These are phyloP conservation scores for Blastocystis sp. DNA, from an alignment of 352 stramenopile genomes.

Conservation along the genomic window DNA sequence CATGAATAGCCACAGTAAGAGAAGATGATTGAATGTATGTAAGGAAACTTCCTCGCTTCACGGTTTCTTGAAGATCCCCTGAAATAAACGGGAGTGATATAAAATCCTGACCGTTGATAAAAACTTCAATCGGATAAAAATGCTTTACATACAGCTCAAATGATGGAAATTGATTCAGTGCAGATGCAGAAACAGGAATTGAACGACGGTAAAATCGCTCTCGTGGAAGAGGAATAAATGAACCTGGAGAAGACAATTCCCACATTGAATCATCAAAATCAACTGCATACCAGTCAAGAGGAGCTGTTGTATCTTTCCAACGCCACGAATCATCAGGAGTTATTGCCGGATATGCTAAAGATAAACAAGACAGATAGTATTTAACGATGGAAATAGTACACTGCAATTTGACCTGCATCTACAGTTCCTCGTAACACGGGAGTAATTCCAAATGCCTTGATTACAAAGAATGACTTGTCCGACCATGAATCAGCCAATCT, in stretches of 20 bases:
- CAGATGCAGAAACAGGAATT: neutral
- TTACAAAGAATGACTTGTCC: constrained; percentile 7
- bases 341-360: constrained; percentile 19
- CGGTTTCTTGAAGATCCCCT: neutral
- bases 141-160: constrained; percentile 43
- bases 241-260: neutral
- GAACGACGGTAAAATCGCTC: constrained; percentile 10
- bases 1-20: constrained; percentile 32
- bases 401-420: neutral
- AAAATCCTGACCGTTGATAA: constrained; percentile 35
- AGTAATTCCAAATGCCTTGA: constrained; percentile 41
- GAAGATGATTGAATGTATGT: neutral
- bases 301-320: neutral
- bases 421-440: constrained; percentile 32
- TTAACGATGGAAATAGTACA: constrained; percentile 15
- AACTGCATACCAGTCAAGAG: neutral
- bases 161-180: neutral
- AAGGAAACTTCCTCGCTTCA: constrained; percentile 4
- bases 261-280: constrained; percentile 14
- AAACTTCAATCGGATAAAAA: neutral
- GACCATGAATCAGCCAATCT: constrained; percentile 12
- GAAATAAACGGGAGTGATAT: neutral
- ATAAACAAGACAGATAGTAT: neutral
- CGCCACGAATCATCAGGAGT: neutral
- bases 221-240: neutral